A percentile compares a stretch with the other conserved stretches of the same genome.
phyloP scores from a whole-genome alignment of 371 early-diverging fungal species.

The Mucor velutinosus region DNA sequence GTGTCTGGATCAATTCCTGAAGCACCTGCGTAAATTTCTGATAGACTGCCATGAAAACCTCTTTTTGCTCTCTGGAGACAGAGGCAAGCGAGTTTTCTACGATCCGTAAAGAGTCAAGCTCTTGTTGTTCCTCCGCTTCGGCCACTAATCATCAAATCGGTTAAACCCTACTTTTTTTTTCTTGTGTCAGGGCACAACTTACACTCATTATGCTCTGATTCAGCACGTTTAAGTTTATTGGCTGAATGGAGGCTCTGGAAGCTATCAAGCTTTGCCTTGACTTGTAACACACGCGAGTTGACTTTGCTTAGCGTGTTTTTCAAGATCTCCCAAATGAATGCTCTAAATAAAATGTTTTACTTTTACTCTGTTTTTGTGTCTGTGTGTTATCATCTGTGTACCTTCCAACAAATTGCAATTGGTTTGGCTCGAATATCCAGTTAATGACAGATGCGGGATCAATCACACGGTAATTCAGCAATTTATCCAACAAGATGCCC shows the following conservation, averaged over 20 bases:
- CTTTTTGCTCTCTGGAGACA: conserved; percentile 80
- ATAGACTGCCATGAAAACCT: conserved; percentile 76
- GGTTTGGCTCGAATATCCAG: conserved; percentile 72
- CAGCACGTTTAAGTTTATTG: conserved; percentile 37
- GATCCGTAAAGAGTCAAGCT: conserved; percentile 55
- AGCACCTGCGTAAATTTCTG: conserved; percentile 73
- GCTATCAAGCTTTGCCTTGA: conserved; percentile 57
- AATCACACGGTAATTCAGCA: conserved; percentile 90
- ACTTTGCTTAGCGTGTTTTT: conserved; percentile 82
- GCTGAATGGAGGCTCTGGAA: conserved; percentile 38
- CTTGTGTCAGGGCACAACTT: conserved; percentile 7
- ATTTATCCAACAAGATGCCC: conserved; percentile 87
- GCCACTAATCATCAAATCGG: conserved; percentile 23
- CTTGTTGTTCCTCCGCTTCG: conserved; percentile 52
- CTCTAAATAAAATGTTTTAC: conserved; percentile 24
- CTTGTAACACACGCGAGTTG: conserved; percentile 78
- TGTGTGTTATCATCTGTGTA: conserved; percentile 14
- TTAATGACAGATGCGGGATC: conserved; percentile 79
- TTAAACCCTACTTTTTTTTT: neutral
- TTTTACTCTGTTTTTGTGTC: neutral
- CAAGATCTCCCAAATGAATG: conserved; percentile 79
- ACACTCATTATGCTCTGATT: conserved; percentile 36
- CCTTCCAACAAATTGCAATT: conserved; percentile 57
- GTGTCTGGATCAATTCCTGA: conserved; percentile 42
- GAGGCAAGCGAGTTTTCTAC: conserved; percentile 67